Conservation (phyloP, 306 rosid genomes). For the Vigna angularis region DNA sequence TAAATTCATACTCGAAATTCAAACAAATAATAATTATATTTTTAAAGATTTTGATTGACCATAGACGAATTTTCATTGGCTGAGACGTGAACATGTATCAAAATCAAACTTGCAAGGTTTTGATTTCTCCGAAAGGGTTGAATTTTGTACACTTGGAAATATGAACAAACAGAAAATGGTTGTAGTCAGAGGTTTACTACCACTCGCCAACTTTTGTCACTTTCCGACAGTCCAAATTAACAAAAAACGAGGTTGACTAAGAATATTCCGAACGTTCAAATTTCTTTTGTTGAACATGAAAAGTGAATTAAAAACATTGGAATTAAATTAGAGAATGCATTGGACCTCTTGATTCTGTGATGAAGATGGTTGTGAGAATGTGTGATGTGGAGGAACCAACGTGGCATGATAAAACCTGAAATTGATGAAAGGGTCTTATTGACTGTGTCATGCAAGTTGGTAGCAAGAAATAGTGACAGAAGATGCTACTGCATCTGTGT, state of each 20-base stretch:
- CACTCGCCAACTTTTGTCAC: not conserved
- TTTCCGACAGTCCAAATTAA: not conserved
- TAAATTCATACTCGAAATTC: too few species aligned
- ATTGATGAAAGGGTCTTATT: not conserved
- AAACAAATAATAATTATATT: too few species aligned
- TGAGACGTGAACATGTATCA: too few species aligned
- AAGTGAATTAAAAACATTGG: not conserved
- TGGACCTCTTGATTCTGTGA: not conserved
- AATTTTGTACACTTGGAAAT: too few species aligned
- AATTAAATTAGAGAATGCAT: not conserved
- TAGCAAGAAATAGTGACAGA: not conserved
- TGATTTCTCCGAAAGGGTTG: too few species aligned
- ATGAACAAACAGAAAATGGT: too few species aligned
- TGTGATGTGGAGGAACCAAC: not conserved
- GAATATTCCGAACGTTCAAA: not conserved
- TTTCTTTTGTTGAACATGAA: not conserved
- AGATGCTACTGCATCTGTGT: not conserved
- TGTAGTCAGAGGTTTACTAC: not conserved
- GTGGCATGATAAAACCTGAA: not conserved
- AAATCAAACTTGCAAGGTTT: too few species aligned
- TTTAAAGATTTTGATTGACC: too few species aligned
- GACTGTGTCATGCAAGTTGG: not conserved
- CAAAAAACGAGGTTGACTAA: not conserved
- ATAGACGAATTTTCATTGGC: too few species aligned
- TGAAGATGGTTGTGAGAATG: not conserved